Base-by-base conservation (phyloP, 768 basidiomycete species). In the Fomitopsis pulvina region DNA sequence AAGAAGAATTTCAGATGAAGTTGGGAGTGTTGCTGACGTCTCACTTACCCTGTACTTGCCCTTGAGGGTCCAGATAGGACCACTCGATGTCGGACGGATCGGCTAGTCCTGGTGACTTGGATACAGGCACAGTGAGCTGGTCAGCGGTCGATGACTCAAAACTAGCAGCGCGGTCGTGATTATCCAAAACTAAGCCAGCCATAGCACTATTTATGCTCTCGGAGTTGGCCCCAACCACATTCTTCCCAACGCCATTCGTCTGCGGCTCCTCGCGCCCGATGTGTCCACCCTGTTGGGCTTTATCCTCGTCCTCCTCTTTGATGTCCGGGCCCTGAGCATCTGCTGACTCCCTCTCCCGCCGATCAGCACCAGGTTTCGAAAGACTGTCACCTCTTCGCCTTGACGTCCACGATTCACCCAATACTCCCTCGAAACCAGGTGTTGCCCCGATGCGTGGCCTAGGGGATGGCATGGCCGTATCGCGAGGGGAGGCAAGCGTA, bases 21-120 rank as follows among this genome's bases (percentile, higher is more conserved):
- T n/a, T 26, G 32, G 43, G 48, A 6, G 22, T 22, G 20, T n/a
- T 12, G 7, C 18, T 25, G 20, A 11, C 6, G 25, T 41, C 20
- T 34, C 5, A 57, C 68, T 56, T 58, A 91, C 92, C 93, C 80
- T 97, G 93, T 37, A 94, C 71, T 52, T 86, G 80, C n/a, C 93
- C 92, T 57, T 87, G 80, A 18, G 92, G 92, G 63, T 97, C 93
- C 44, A 92, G 79, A 66, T 97, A 97, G 21, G 83, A 87, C 93
- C 93, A 97, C 63, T 90, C 82, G 20, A 93, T 66, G 54, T 66
- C 75, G 25, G 76, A 73, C 27, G 78, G 71, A 68, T 86, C 85
- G 40, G 66, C 53, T 34, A 75, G 57, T 43, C 73, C 76, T 45
- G 76, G 74, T 43, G 77, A 76, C 14, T 47, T 52, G 24, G 8